Percentiles rank a stretch among this genome's conserved stretches.
These are phyloP conservation scores for Didymella glomerata DNA, from an alignment of 2,329 filamentous ascomycete species.

Conservation along the genomic window DNA sequence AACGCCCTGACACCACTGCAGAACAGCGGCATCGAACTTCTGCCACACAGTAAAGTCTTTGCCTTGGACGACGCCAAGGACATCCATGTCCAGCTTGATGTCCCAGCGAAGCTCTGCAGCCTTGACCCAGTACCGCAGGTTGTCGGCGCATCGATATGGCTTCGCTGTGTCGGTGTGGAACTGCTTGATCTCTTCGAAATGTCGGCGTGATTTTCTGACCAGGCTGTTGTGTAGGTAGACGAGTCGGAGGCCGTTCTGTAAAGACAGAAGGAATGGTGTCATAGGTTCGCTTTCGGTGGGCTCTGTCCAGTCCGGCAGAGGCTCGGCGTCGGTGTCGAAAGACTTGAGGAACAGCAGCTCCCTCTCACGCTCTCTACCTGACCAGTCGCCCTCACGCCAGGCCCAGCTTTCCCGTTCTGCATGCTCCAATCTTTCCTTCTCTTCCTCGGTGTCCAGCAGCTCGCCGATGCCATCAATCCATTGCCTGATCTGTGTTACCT, in stretches of 20 bases:
- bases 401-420: conserved; percentile 76
- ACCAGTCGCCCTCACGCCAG: conserved; percentile 80
- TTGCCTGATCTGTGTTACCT: conserved; percentile 74
- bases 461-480: conserved; percentile 83
- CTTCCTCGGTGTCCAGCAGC: conserved; percentile 79
- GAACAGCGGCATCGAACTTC: conserved; percentile 82
- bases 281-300: conserved; percentile 66
- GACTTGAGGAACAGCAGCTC: conserved; percentile 84
- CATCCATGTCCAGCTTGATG: conserved; percentile 80
- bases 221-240: conserved; percentile 90
- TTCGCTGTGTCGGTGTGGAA: conserved; percentile 95
- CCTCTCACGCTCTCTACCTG: conserved; percentile 76
- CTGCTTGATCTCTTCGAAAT: conserved; percentile 86
- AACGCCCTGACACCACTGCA: conserved; percentile 83
- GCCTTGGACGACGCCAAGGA: conserved; percentile 84
- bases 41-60: conserved; percentile 75
- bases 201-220: conserved; percentile 82
- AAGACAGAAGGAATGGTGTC: conserved; percentile 74
- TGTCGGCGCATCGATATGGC: conserved; percentile 92
- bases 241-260: conserved; percentile 82
- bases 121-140: conserved; percentile 95
- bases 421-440: conserved; percentile 76
- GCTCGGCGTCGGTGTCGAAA: conserved; percentile 67
- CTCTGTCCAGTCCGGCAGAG: conserved; percentile 72
- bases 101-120: conserved; percentile 95